Evolutionary conservation across 2,329 filamentous ascomycete species (phyloP).

Genomic region (Penicillium brevicompactum): DNA sequence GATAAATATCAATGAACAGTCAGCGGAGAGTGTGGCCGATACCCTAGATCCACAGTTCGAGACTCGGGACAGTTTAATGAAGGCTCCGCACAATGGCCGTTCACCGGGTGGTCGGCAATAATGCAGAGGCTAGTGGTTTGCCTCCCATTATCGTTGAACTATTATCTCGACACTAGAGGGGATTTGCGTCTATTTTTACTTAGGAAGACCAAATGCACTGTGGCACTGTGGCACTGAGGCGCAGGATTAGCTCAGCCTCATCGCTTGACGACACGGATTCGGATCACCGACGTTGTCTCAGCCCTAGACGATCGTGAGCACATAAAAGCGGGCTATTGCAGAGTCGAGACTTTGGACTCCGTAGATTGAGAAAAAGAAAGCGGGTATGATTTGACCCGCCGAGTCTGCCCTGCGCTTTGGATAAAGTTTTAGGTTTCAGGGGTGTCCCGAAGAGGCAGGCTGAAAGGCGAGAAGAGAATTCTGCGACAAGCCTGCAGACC

Average conservation of each 20-base stretch:
- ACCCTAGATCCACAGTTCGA: not conserved
- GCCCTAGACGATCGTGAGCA: conserved; percentile 17
- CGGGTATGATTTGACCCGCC: conserved; percentile 16
- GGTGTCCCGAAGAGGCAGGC: not conserved
- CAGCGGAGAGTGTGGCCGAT: not conserved
- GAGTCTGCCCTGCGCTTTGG: not conserved
- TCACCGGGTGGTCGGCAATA: not conserved
- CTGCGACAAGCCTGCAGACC: not conserved
- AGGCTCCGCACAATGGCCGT: not conserved
- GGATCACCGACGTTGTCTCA: conserved; percentile 1
- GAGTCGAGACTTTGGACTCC: not conserved
- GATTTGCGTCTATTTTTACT: conserved; percentile 3
- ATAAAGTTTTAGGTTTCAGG: conserved; percentile 1
- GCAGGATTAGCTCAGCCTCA: conserved; percentile 17
- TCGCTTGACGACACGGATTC: not conserved
- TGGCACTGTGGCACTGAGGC: not conserved
- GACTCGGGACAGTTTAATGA: not conserved
- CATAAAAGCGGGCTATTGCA: conserved; percentile 4
- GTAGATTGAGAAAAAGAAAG: not conserved
- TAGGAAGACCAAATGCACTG: not conserved
- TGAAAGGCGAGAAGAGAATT: not conserved
- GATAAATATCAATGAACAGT: not conserved
- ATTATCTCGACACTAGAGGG: not conserved
- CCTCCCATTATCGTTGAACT: not conserved
- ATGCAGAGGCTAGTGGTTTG: not conserved